Conservation (phyloP, 306 rosid genomes). For the Mimosa pudica region DNA sequence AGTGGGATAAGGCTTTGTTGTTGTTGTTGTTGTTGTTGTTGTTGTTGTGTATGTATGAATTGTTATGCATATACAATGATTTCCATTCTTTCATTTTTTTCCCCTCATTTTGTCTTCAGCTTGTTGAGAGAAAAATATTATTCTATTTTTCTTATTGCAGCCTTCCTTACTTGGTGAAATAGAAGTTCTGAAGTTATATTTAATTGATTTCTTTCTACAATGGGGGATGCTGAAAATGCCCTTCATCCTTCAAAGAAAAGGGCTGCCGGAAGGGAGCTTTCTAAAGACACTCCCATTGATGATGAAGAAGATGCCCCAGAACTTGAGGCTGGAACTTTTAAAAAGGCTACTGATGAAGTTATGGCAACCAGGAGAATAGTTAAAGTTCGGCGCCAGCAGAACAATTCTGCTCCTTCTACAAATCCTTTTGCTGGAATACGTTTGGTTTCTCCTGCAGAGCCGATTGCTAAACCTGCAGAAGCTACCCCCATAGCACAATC, state of each 20-base stretch:
- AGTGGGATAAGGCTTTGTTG: no score
- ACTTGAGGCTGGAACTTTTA: constrained; percentile 61
- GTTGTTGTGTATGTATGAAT: not conserved
- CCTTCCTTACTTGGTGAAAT: constrained; percentile 15
- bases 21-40: not conserved
- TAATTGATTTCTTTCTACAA: constrained; percentile 36
- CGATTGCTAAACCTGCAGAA: constrained; percentile 39
- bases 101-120: constrained; percentile 9
- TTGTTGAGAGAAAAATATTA: constrained; percentile 16
- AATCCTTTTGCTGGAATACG: constrained; percentile 70
- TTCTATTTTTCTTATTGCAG: constrained; percentile 39
- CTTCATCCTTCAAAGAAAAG: constrained; percentile 68
- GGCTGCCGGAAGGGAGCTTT: constrained; percentile 71
- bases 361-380: constrained; percentile 69
- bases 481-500: constrained; percentile 41
- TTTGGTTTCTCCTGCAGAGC: constrained; percentile 48
- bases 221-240: constrained; percentile 69
- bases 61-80: not conserved
- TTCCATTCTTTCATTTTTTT: not conserved
- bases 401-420: constrained; percentile 47
- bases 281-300: constrained; percentile 68
- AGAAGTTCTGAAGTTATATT: constrained; percentile 13
- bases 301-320: constrained; percentile 60
- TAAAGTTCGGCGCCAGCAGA: constrained; percentile 60
- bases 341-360: constrained; percentile 73